Conservation (phyloP, 352 stramenopile genomes). For the Globisporangium rhizosaccharum region DNA sequence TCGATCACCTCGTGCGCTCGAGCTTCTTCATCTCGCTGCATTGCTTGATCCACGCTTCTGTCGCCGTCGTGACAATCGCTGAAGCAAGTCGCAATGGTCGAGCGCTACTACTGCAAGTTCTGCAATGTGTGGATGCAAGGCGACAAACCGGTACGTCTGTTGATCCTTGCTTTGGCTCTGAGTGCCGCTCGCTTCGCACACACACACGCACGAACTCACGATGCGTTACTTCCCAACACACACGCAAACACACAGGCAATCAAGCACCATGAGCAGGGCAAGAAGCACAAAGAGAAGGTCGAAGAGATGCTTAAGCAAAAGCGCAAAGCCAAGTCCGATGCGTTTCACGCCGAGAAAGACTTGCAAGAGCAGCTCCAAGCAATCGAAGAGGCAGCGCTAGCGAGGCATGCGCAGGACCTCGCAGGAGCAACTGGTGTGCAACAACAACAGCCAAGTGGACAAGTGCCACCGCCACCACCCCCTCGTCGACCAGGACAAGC, state of each 20-base stretch:
- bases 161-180: background rate
- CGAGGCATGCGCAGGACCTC: slow-evolving; percentile 10
- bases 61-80: no score
- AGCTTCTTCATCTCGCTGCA: no score
- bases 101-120: slow-evolving; percentile 83
- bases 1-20: no score
- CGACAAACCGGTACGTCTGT: slow-evolving; percentile 55
- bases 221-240: no score
- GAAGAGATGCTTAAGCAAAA: slow-evolving; percentile 68
- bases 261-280: slow-evolving; percentile 75
- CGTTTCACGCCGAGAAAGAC: slow-evolving; percentile 45
- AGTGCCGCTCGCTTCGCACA: background rate
- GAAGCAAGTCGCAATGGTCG: slow-evolving; percentile 32
- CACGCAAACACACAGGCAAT: slow-evolving; percentile 43
- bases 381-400: slow-evolving; percentile 44
- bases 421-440: background rate
- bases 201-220: background rate
- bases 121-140: slow-evolving; percentile 87
- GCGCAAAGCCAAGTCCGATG: slow-evolving; percentile 63
- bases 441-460: slow-evolving; percentile 3
- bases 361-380: slow-evolving; percentile 59
- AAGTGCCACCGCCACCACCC: slow-evolving; percentile 27
- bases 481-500: slow-evolving; percentile 6
- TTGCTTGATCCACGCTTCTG: background rate
- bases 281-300: slow-evolving; percentile 70